phyloP scores from a whole-genome alignment of 805 yeast genomes.

The Cephaloascus albidus region DNA sequence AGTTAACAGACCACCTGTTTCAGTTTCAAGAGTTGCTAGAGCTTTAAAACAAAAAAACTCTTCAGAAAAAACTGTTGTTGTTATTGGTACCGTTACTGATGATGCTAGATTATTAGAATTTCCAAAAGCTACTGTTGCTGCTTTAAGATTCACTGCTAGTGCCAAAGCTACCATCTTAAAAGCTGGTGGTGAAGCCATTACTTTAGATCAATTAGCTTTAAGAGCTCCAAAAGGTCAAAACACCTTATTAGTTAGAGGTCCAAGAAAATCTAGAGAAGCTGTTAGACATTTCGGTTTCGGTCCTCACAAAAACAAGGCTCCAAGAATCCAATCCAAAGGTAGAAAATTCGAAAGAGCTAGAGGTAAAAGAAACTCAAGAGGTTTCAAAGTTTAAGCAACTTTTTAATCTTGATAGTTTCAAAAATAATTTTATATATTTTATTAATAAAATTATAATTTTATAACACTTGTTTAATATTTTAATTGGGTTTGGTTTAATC shows the following conservation, averaged over 20 bases:
- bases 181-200: conserved; percentile 99
- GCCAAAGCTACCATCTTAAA: conserved; percentile 96
- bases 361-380: conserved; percentile 99
- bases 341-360: conserved; percentile 99
- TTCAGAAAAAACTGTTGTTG: conserved; percentile 87
- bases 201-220: conserved; percentile 97
- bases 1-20: conserved; percentile 99
- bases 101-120: conserved; percentile 88
- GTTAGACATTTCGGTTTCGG: conserved; percentile 99
- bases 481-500: not conserved
- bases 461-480: too few species aligned
- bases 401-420: not conserved
- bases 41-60: conserved; percentile 70
- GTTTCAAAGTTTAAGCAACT: conserved; percentile 92
- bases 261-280: conserved; percentile 98
- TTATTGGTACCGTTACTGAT: conserved; percentile 99
- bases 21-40: conserved; percentile 83
- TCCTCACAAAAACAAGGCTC: conserved; percentile 99
- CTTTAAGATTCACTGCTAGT: conserved; percentile 98
- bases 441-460: not conserved
- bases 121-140: conserved; percentile 98
- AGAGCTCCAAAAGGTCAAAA: conserved; percentile 99
- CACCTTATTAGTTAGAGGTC: conserved; percentile 97
- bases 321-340: conserved; percentile 94
- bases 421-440: not conserved